These are phyloP conservation scores for Lophiotrema nucula DNA, from an alignment of 495 filamentous ascomycete genomes.

Conservation along the genomic window DNA sequence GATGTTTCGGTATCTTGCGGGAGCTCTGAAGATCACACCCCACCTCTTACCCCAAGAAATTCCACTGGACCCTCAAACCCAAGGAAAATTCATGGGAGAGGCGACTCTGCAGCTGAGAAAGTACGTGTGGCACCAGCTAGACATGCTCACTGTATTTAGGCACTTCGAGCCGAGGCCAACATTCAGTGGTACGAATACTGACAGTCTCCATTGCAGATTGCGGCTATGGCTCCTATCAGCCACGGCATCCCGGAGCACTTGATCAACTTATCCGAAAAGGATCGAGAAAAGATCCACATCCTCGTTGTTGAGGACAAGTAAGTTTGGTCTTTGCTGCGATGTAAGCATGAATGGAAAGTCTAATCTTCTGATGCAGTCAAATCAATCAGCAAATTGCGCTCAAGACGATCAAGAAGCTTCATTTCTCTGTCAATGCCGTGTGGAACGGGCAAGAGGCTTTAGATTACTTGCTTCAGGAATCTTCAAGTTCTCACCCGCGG, in stretches of 20 bases:
- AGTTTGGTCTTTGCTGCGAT: conserved; percentile 20
- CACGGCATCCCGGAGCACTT: conserved; percentile 15
- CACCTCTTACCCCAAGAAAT: conserved; percentile 26
- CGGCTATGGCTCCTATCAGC: conserved; percentile 41
- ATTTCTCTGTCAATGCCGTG: conserved; percentile 67
- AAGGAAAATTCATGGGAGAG: conserved; percentile 33
- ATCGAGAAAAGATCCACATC: conserved; percentile 58
- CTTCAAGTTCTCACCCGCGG: conserved; percentile 42
- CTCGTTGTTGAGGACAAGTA: conserved; percentile 81
- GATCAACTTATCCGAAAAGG: conserved; percentile 40
- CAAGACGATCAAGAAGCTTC: conserved; percentile 69
- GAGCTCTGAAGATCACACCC: conserved; percentile 51
- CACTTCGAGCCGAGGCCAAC: conserved; percentile 8
- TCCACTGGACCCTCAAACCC: conserved; percentile 32
- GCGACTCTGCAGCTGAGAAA: conserved; percentile 19
- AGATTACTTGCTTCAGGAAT: conserved; percentile 55
- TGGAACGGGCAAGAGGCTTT: conserved; percentile 78
- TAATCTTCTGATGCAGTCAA: conserved; percentile 10
- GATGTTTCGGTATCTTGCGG: conserved; percentile 62
- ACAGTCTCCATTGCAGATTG: too few relatives aligned
- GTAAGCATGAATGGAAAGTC: neutral
- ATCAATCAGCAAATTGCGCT: conserved; percentile 68
- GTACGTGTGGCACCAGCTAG: too few relatives aligned
- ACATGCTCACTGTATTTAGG: neutral
- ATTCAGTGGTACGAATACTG: too few relatives aligned